These are phyloP conservation scores for Candida maesae DNA, from an alignment of 805 yeast species.

Conservation along the genomic window DNA sequence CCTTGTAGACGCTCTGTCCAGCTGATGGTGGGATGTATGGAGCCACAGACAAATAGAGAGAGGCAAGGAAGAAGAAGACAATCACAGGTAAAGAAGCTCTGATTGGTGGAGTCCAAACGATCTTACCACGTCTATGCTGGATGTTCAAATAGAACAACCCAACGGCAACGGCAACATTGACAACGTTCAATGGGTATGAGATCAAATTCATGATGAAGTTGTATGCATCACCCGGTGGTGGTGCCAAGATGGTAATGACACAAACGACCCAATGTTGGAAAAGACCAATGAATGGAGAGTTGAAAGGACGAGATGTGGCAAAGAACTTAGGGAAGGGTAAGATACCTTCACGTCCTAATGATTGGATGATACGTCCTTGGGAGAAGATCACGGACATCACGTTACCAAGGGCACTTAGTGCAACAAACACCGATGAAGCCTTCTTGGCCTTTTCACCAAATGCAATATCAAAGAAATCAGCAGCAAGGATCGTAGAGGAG, in stretches of 20 bases:
- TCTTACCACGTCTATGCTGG: slow-evolving; percentile 44
- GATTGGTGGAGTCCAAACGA: slow-evolving; percentile 69
- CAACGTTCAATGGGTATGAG: slow-evolving; percentile 77
- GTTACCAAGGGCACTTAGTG: slow-evolving; percentile 77
- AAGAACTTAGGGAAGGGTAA: slow-evolving; percentile 71
- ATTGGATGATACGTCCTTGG: slow-evolving; percentile 78
- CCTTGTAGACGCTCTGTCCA: slow-evolving; percentile 65
- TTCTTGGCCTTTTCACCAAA: slow-evolving; percentile 66
- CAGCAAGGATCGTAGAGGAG: slow-evolving; percentile 73
- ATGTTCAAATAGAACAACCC: slow-evolving; percentile 60
- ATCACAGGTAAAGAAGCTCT: slow-evolving; percentile 62
- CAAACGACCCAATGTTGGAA: slow-evolving; percentile 76
- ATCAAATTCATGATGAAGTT: slow-evolving; percentile 75
- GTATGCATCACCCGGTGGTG: slow-evolving; percentile 87
- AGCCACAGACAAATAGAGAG: slow-evolving; percentile 65
- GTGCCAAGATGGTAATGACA: slow-evolving; percentile 68
- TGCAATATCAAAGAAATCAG: slow-evolving; percentile 66
- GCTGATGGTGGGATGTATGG: slow-evolving; percentile 73
- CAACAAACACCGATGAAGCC: slow-evolving; percentile 77
- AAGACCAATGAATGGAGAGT: slow-evolving; percentile 69
- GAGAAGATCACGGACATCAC: slow-evolving; percentile 77
- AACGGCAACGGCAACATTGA: slow-evolving; percentile 59
- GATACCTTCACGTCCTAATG: slow-evolving; percentile 77
- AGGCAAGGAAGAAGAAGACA: slow-evolving; percentile 58
- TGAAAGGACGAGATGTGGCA: slow-evolving; percentile 69